Conservation (phyloP, 2,329 filamentous ascomycete genomes). For the Aspergillus neotritici region DNA sequence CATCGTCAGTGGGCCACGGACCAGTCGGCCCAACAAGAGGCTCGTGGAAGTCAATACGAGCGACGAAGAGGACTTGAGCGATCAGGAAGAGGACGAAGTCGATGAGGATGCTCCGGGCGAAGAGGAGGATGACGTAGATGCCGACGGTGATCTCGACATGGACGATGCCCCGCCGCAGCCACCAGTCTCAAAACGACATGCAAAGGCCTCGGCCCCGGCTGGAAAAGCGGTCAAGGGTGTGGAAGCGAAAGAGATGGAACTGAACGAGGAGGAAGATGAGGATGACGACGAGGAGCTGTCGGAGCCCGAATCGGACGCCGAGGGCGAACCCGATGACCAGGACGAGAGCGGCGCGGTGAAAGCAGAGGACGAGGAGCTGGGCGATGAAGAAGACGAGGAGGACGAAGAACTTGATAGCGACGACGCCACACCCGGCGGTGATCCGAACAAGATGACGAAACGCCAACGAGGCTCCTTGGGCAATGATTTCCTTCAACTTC, state of each 20-base stretch:
- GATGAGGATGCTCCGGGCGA: conserved; percentile 37
- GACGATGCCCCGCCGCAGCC: conserved; percentile 41
- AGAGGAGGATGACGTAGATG: conserved; percentile 30
- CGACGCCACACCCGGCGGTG: conserved; percentile 43
- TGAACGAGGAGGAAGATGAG: conserved; percentile 30
- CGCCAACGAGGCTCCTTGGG: conserved; percentile 59
- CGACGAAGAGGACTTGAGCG: conserved; percentile 46
- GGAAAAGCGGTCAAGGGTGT: conserved; percentile 39
- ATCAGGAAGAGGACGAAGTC: conserved; percentile 36
- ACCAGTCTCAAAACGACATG: conserved; percentile 31
- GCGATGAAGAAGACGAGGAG: conserved; percentile 38
- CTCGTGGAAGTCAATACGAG: conserved; percentile 42
- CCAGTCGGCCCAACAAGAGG: conserved; percentile 42
- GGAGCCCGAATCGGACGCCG: conserved; percentile 43
- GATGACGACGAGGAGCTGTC: conserved; percentile 39
- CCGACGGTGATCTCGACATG: conserved; percentile 39
- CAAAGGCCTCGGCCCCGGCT: conserved; percentile 33
- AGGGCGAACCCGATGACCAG: conserved; percentile 46
- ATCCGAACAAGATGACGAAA: conserved; percentile 62
- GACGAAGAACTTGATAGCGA: conserved; percentile 41
- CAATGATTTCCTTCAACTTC: conserved; percentile 48
- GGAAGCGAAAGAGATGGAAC: conserved; percentile 44
- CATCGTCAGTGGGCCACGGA: conserved; percentile 42
- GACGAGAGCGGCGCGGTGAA: conserved; percentile 42
- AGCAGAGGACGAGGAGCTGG: conserved; percentile 31